Evolutionary conservation across 176 grass and related monocot genomes (phyloP), one percentile per base, ranked within the genome.

Genomic region (Areca catechu): DNA sequence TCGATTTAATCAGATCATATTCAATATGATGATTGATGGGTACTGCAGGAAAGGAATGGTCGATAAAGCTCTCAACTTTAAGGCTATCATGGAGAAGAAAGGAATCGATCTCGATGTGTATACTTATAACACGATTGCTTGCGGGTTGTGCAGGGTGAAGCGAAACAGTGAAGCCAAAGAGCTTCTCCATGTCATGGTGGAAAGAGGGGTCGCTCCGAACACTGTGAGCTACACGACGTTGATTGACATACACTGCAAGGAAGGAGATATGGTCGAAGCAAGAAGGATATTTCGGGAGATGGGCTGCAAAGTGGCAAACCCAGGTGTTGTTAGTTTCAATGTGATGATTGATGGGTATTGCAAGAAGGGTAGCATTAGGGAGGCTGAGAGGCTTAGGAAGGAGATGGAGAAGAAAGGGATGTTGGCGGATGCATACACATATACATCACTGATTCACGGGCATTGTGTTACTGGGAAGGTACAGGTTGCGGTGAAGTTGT

Each of bases 381-480:
- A 97, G 75, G 92, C 86, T 7, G 92, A 88, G 67, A 76, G 72
- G 65, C 69, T 97, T 37, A 88, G 71, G 66, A 82, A 77, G 61
- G 86, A 88, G 72, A 97, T 91, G 93, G 93, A 91, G 47, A 97
- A 79, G 69, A 97, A 88, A 77, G 86, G 83, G 55, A 53, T 97
- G 65, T 59, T 77, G 48, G 70, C 75, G 15, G 92, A 91, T 48
- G 54, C 83, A 16, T 91, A 91, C 77, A 88, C 83, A 9, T 97
- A 97, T 54, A 69, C 83, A 54, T 76, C 81, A 10, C 71, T 97
- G 47, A 76, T 92, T 29, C 93, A 97, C 53, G 78, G 86, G 17
- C 78, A 88, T 59, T 97, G 87, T 73, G 57, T 88, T 37, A 88
- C 62, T 4, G 75, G 83, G 50, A 97, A 91, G 66, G 51, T 88